Base-by-base conservation (phyloP, 192 early-diverging fungal species). In the Pilaira anomala region DNA sequence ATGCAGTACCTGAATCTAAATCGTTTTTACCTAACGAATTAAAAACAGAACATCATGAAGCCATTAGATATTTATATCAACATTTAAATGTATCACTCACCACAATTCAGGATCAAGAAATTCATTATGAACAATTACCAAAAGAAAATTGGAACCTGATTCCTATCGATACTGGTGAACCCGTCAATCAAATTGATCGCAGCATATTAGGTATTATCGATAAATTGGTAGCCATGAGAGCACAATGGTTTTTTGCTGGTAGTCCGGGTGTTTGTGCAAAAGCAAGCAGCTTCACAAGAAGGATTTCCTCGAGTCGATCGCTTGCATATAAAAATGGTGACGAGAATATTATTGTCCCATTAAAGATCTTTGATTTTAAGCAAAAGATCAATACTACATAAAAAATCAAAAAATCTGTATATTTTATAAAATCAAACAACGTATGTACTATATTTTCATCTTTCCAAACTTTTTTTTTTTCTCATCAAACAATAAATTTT, bases 171-270 rank as follows among this genome's bases (percentile, higher is more conserved):
- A 36, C 33, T 9, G 33, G 11, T 16, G 26, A 3, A 36, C 29
- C 26, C 25, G 12, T 52, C 4, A 25, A 52, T 3, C 13, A 22
- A 5, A 4, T 33, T 0, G 60, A 62, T 48, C 42, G 19, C 2
- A 69, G 67, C 28, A 51, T 74, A 0, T 44, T 74, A 0, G 73
- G 73, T 16, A 75, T 75, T n/a, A 41, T 75, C 2, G 73, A 75
- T 52, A 75, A 75, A 18, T 28, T 75, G 36, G 55, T 75, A 0
- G 73, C 73, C n/a, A 75, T 70, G 63, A 46, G 49, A 25, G 66
- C 73, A 22, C 49, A 70, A 2, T 75, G 73, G 73, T 75, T 75
- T 42, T 49, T 65, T 24, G 68, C 63, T 22, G 73, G 73, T 30
- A 14, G 58, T 25, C 62, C 68, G 14, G 48, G 46, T 30, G 51